A percentile compares a stretch with the other conserved stretches of the same genome.
Evolutionary conservation across 1,284 basidiomycete species (phyloP).

Genomic region (Vanrija humicola): DNA sequence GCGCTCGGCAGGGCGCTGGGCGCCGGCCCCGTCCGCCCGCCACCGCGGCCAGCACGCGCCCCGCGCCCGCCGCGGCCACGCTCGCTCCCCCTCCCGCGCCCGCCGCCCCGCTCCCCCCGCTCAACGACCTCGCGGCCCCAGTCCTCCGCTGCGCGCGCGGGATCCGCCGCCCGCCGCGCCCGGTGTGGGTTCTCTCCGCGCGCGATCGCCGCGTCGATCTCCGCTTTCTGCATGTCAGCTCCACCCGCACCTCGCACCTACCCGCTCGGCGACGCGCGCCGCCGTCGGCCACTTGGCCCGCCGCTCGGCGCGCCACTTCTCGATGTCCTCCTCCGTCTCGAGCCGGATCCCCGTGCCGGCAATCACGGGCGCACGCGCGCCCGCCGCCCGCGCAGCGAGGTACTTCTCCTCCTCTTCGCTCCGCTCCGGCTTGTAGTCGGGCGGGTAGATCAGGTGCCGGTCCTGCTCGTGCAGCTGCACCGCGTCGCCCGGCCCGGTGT

Average conservation of each 20-base stretch:
- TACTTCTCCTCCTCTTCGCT: slow-evolving; percentile 61
- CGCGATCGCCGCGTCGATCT: slow-evolving; percentile 69
- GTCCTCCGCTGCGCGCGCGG: slow-evolving; percentile 40
- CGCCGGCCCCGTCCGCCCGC: neutral
- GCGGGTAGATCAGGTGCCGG: slow-evolving; percentile 76
- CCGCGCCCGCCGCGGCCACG: slow-evolving; percentile 5
- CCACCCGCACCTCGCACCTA: slow-evolving; percentile 17
- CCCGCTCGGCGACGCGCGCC: slow-evolving; percentile 66
- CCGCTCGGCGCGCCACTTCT: slow-evolving; percentile 80
- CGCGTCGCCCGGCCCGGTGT: slow-evolving; percentile 66
- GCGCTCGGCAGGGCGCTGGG: too few relatives aligned
- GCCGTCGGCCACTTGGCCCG: slow-evolving; percentile 75
- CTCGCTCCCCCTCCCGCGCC: slow-evolving; percentile 37
- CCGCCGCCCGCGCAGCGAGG: slow-evolving; percentile 59
- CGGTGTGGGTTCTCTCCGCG: slow-evolving; percentile 63
- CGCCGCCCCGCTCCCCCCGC: slow-evolving; percentile 38
- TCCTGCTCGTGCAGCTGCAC: slow-evolving; percentile 86
- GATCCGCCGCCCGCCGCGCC: slow-evolving; percentile 22
- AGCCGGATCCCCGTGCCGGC: slow-evolving; percentile 73
- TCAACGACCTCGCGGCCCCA: slow-evolving; percentile 31
- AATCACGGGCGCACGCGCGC: slow-evolving; percentile 56
- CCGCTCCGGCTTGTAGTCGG: slow-evolving; percentile 43
- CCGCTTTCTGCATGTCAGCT: slow-evolving; percentile 51
- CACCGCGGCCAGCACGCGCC: neutral
- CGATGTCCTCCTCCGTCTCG: slow-evolving; percentile 74